Evolutionary conservation across 2,329 filamentous ascomycete species (phyloP), one percentile per base, ranked within the genome.

Genomic region (Fusarium scirpi): DNA sequence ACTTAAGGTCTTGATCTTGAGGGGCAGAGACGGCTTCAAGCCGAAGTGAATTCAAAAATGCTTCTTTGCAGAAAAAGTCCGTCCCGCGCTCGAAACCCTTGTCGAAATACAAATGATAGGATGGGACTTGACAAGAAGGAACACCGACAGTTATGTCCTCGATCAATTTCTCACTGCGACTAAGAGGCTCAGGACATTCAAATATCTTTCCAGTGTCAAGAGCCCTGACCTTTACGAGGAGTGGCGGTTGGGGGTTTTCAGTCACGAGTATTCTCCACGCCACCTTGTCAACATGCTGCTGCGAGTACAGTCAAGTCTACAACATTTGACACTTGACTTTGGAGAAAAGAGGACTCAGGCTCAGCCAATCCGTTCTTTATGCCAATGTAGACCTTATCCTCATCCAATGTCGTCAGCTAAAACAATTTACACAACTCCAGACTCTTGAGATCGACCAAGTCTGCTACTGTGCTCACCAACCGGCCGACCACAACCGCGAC

Each of bases 21-120:
- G 43, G 9, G 22, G 43, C 16, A 18, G 18, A 12, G 45, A 47
- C 25, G 34, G 34, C 3, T 38, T n/a, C 18, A n/a, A n/a, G 10
- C 5, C 9, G 5, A 1, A n/a, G 9, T n/a, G 10, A 10, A 1
- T 6, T 12, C 18, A 38, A 12, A n/a, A 4, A 0, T 0, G 5
- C 18, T n/a, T 38, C 18, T n/a, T n/a, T n/a, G 8, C n/a, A 13
- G 25, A 7, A 2, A 30, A 3, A 0, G 4, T 30, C 12, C 25
- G 12, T n/a, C 25, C 25, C 10, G 12, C 16, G 8, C 12, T 47
- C 1, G 18, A 47, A 3, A 11, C 9, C 3, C 8, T 47, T 12
- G 3, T 7, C 5, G 25, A 47, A 6, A 20, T 47, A 3, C 45
- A 9, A 6, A 9, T 27, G 16, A 12, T 46, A 13, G 44, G 24